phyloP scores from a whole-genome alignment of 2,329 filamentous ascomycete species.

The Metarhizium humberi region DNA sequence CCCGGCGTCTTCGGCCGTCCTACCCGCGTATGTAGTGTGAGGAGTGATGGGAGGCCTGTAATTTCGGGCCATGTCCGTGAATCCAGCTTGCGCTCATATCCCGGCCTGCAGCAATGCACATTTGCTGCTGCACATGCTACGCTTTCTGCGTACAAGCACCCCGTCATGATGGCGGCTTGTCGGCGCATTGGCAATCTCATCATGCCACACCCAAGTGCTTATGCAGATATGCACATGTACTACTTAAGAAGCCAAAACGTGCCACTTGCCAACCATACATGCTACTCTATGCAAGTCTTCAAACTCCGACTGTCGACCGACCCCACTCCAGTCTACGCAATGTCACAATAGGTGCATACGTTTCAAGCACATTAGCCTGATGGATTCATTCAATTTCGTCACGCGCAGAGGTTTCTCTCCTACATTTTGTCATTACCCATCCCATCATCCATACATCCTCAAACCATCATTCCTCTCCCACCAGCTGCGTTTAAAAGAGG shows the following conservation, averaged over 20 bases:
- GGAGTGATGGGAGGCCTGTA: too few relatives aligned
- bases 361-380: not conserved
- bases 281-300: not conserved
- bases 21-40: too few relatives aligned
- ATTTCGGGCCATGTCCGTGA: too few relatives aligned
- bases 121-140: too few relatives aligned
- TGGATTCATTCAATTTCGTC: not conserved
- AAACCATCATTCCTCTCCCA: not conserved
- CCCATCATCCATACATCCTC: not conserved
- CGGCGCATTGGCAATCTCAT: too few relatives aligned
- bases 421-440: not conserved
- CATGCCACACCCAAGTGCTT: too few relatives aligned
- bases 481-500: conserved; percentile 10
- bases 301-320: not conserved
- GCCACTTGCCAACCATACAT: not conserved
- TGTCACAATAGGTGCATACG: not conserved
- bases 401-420: not conserved
- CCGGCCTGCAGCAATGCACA: too few relatives aligned
- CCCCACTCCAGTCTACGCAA: not conserved
- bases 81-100: too few relatives aligned
- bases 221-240: too few relatives aligned
- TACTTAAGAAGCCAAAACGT: not conserved
- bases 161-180: too few relatives aligned
- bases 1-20: too few relatives aligned
- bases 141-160: too few relatives aligned